Evolutionary conservation across 148 eudicot species (phyloP), one percentile per base, ranked within the genome.

Genomic region (Dianthus caryophyllus): DNA sequence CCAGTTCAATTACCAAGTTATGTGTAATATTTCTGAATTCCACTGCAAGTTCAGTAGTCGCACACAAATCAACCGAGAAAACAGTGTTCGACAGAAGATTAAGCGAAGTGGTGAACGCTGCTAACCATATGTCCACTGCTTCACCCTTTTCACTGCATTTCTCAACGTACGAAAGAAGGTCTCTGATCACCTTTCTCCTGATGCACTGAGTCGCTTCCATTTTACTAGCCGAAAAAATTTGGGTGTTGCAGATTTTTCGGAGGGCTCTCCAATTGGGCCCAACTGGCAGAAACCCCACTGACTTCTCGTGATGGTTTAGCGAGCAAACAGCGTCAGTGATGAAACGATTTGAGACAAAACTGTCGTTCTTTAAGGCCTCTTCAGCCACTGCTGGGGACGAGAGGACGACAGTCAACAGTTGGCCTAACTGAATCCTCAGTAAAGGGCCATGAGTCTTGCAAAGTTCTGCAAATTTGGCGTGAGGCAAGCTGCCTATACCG

Each of bases 11-110:
- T 75, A 81, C 67, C 25, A 83, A 61, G 22, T 53, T 64, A 68
- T 72, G 52, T 14, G 76, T 55, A 18, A 77, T 30, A 1, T 76
- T 81, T 73, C 71, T 75, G 41, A 83, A 70, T 41, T 83, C 76
- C 14, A 50, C 52, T 0, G 77, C 73, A 9, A 75, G 61, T 50
- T 80, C 82, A 16, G 79, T 62, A 27, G 48, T 47, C 2, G 77
- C 77, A 14, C 72, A 64, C 63, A 78, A 50, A 64, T 85, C 84
- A 60, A 49, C 68, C 2, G 85, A 77, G 61, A 85, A 85, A 36
- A 85, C 22, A 0, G 80, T 85, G 64, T 76, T 85, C 10, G 83
- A 81, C 33, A 77, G n/a, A 46, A 77, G 25, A 65, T 83, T 80
- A 29, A 83, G 62, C n/a, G 72, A 38, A 5, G 80, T 67, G 46